A percentile compares a stretch with the other conserved stretches of the same genome.
Evolutionary conservation across 1,284 basidiomycete genomes (phyloP).

Genomic region (Meripilus lineatus): DNA sequence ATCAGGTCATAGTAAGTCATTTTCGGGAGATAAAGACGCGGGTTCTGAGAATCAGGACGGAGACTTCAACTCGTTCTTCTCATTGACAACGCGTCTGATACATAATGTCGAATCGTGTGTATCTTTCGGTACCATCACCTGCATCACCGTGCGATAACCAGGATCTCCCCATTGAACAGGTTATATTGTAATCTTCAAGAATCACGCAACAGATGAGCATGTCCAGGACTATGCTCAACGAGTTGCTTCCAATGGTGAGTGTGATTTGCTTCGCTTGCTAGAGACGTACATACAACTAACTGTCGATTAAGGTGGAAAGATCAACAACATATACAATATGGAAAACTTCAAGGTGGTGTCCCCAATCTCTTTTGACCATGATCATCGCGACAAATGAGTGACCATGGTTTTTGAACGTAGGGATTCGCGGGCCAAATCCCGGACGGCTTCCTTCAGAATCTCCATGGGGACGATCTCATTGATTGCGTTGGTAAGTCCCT

Average conservation of each 20-base stretch:
- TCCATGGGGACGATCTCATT: constrained; percentile 36
- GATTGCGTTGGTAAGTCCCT: constrained; percentile 48
- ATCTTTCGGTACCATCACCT: too few species aligned
- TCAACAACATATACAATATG: constrained; percentile 36
- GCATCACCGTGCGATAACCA: too few species aligned
- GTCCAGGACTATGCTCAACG: constrained; percentile 39
- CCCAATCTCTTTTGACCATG: neutral
- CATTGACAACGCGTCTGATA: too few species aligned
- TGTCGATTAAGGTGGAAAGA: constrained; percentile 34
- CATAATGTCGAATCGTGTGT: too few species aligned
- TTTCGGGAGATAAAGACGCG: too few species aligned
- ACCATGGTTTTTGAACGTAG: constrained; percentile 21
- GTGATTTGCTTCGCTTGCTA: neutral
- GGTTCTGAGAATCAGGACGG: too few species aligned
- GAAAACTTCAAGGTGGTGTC: constrained; percentile 28
- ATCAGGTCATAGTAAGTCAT: too few species aligned
- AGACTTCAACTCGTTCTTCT: too few species aligned
- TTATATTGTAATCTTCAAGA: constrained; percentile 58
- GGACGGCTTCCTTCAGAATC: too few species aligned
- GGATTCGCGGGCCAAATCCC: constrained; percentile 52
- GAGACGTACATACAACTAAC: neutral
- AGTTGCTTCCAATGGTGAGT: constrained; percentile 36
- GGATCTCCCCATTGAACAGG: too few species aligned
- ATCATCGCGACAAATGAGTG: neutral
- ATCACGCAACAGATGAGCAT: constrained; percentile 34